A percentile compares a stretch with the other conserved stretches of the same genome.
These are phyloP conservation scores for Singerocomus inundabilis DNA, from an alignment of 1,284 basidiomycete genomes.

Conservation along the genomic window DNA sequence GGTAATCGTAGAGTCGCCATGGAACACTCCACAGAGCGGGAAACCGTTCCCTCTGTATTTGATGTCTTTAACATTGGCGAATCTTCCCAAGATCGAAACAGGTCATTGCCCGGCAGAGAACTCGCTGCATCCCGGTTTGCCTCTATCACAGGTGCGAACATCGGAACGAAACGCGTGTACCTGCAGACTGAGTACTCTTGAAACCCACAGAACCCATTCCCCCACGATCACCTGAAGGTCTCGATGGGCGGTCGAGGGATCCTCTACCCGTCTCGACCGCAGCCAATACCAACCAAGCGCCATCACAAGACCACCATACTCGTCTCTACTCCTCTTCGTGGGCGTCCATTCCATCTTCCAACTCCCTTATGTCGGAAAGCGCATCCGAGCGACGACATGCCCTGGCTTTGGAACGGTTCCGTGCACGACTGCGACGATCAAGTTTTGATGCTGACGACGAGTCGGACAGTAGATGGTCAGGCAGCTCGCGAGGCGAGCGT, in stretches of 20 bases:
- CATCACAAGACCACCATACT: slow-evolving; percentile 18
- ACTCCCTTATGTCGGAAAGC: slow-evolving; percentile 44
- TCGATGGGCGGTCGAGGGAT: slow-evolving; percentile 20
- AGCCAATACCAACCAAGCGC: slow-evolving; percentile 7
- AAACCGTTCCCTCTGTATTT: slow-evolving; percentile 28
- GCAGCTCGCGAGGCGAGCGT: slow-evolving; percentile 18
- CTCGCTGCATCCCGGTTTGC: slow-evolving; percentile 7
- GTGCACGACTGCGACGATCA: slow-evolving; percentile 16
- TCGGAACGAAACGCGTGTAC: neutral
- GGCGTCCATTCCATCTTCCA: slow-evolving; percentile 36
- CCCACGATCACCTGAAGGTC: slow-evolving; percentile 14
- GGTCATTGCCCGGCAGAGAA: slow-evolving; percentile 14
- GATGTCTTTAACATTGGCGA: slow-evolving; percentile 29
- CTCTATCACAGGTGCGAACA: slow-evolving; percentile 18
- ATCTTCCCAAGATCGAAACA: slow-evolving; percentile 18
- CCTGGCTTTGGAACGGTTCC: slow-evolving; percentile 34
- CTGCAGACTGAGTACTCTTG: slow-evolving; percentile 2
- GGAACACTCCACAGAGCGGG: slow-evolving; percentile 22
- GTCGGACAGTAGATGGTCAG: slow-evolving; percentile 25
- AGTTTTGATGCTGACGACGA: slow-evolving; percentile 32
- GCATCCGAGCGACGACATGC: slow-evolving; percentile 39
- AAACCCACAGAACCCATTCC: slow-evolving; percentile 17
- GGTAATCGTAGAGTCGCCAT: slow-evolving; percentile 21
- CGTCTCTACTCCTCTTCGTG: slow-evolving; percentile 27
- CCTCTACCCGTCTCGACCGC: slow-evolving; percentile 11